Evolutionary conservation across 129 eudicot genomes (phyloP).

Genomic region (Helichrysum umbraculigerum): DNA sequence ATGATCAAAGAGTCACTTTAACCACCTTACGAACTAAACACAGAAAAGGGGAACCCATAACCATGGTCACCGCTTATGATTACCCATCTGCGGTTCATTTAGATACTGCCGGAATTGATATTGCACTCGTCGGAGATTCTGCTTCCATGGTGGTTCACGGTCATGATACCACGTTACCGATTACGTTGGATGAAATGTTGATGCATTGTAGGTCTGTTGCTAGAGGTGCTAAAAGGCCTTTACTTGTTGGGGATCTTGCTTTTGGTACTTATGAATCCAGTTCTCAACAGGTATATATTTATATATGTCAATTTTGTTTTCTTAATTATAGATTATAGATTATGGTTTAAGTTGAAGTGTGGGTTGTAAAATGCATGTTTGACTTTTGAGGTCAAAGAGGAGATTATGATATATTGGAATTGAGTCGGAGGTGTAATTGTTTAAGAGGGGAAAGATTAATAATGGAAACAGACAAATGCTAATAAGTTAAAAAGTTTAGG

Average conservation of each 20-base stretch:
- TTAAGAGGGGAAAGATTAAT: background rate
- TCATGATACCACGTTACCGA: conserved; percentile 92
- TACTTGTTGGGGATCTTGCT: conserved; percentile 90
- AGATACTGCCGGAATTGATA: conserved; percentile 83
- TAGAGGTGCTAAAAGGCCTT: conserved; percentile 82
- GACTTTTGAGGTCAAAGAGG: background rate
- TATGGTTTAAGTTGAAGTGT: background rate
- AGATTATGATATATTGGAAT: background rate
- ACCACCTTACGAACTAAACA: conserved; percentile 61
- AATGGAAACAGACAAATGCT: background rate
- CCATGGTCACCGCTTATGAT: conserved; percentile 94
- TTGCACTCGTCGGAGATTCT: conserved; percentile 90
- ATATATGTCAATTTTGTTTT: background rate
- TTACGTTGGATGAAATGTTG: conserved; percentile 83
- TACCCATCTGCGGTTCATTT: conserved; percentile 95
- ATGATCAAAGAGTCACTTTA: conserved; percentile 63
- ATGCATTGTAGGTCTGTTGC: conserved; percentile 89
- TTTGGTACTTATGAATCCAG: conserved; percentile 92
- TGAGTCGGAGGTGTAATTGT: background rate
- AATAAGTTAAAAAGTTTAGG: background rate
- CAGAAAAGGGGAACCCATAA: conserved; percentile 61
- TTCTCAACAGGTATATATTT: conserved; percentile 56
- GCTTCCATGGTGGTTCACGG: conserved; percentile 98
- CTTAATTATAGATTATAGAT: background rate
- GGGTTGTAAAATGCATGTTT: conserved; percentile 7